A percentile compares a stretch with the other conserved stretches of the same genome.
These are phyloP conservation scores for Isabelozyma heimii DNA, from an alignment of 805 yeast species.

Conservation along the genomic window DNA sequence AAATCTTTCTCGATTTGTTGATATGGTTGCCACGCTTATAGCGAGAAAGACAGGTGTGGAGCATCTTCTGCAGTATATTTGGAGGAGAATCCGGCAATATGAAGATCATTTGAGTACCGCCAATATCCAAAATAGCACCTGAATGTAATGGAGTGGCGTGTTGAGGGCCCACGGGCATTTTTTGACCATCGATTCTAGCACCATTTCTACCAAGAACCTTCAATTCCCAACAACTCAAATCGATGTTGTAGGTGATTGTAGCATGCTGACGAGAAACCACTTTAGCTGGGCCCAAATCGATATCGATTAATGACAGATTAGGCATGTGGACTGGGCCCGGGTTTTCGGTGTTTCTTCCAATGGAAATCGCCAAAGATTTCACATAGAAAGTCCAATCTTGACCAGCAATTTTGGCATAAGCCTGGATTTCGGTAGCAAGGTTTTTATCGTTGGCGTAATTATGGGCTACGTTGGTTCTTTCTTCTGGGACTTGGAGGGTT, in stretches of 20 bases:
- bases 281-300: constrained; percentile 95
- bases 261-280: constrained; percentile 96
- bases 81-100: constrained; percentile 91
- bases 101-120: constrained; percentile 99
- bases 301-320: constrained; percentile 47
- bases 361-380: constrained; percentile 66
- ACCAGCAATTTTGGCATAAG: constrained; percentile 96
- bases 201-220: constrained; percentile 88
- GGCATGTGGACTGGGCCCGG: constrained; percentile 1
- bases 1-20: constrained; percentile 16
- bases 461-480: constrained; percentile 68
- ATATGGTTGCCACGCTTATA: constrained; percentile 18
- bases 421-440: constrained; percentile 80
- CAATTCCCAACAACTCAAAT: constrained; percentile 81
- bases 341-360: constrained; percentile 78
- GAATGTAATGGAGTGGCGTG: constrained; percentile 61
- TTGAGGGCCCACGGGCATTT: constrained; percentile 47
- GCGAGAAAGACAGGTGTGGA: constrained; percentile 33
- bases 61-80: constrained; percentile 50
- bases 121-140: constrained; percentile 91
- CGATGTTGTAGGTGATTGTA: constrained; percentile 70
- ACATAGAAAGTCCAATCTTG: constrained; percentile 92
- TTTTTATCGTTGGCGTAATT: constrained; percentile 73
- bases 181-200: constrained; percentile 78
- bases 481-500: constrained; percentile 66